Evolutionary conservation across 2,329 filamentous ascomycete genomes (phyloP).

Genomic region (Coleophoma eucalyptorum): DNA sequence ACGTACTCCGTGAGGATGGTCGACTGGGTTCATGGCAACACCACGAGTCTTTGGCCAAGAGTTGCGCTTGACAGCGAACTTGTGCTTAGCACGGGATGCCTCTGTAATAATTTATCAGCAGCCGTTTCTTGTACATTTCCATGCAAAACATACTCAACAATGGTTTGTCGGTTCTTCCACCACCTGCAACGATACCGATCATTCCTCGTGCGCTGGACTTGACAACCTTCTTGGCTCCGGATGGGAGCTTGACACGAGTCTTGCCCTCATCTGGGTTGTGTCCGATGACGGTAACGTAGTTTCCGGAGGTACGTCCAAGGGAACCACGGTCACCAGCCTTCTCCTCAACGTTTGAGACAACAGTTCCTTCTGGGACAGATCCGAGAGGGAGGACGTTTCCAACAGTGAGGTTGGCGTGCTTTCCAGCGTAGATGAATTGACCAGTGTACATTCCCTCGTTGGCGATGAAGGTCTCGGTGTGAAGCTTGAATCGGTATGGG

Average conservation of each 20-base stretch:
- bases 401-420: slow-evolving; percentile 95
- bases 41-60: slow-evolving; percentile 99
- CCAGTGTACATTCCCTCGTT: slow-evolving; percentile 99
- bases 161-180: slow-evolving; percentile 99
- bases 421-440: slow-evolving; percentile 99
- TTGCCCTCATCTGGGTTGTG: slow-evolving; percentile 99
- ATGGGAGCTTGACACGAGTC: slow-evolving; percentile 99
- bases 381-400: slow-evolving; percentile 95
- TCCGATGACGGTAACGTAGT: slow-evolving; percentile 98
- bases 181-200: slow-evolving; percentile 99
- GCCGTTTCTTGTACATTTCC: slow-evolving; percentile 1
- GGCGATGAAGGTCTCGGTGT: slow-evolving; percentile 99
- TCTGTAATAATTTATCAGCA: slow-evolving; percentile 56
- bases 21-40: slow-evolving; percentile 99
- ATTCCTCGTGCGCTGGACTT: slow-evolving; percentile 90
- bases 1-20: slow-evolving; percentile 86
- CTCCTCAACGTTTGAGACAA: slow-evolving; percentile 99
- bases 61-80: slow-evolving; percentile 99
- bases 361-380: slow-evolving; percentile 97
- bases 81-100: slow-evolving; percentile 99
- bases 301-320: slow-evolving; percentile 94
- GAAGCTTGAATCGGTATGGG: slow-evolving; percentile 96
- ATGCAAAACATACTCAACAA: slow-evolving; percentile 69
- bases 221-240: slow-evolving; percentile 98
- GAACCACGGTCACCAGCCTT: slow-evolving; percentile 96